These are phyloP conservation scores for Lanmaoa pseudosensibilis DNA, from an alignment of 768 basidiomycete genomes.

Conservation along the genomic window DNA sequence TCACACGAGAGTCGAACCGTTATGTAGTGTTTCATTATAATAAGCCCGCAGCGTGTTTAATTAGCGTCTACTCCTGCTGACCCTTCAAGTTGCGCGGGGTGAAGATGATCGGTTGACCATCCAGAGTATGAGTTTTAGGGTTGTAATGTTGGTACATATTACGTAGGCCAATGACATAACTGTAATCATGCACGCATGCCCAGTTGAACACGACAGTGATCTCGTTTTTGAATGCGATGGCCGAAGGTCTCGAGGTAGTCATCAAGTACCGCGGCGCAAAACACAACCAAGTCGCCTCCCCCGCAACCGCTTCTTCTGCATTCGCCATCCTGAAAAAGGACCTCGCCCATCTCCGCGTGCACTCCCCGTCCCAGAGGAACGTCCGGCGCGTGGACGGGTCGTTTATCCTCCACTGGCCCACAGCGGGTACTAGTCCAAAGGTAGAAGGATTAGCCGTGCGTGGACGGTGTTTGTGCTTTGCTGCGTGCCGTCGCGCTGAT, in stretches of 20 bases:
- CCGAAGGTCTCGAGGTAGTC: slow-evolving; percentile 26
- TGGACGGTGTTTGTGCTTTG: neutral
- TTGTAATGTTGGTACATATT: no score
- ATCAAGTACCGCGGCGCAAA: slow-evolving; percentile 27
- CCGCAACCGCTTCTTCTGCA: slow-evolving; percentile 12
- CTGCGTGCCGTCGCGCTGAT: neutral
- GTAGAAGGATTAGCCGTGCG: slow-evolving; percentile 6
- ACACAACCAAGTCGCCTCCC: slow-evolving; percentile 10
- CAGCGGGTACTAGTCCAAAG: slow-evolving; percentile 4
- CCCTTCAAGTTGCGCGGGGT: no score
- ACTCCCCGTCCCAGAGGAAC: slow-evolving; percentile 30
- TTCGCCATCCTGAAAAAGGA: slow-evolving; percentile 29
- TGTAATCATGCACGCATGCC: neutral
- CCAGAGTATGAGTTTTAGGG: no score
- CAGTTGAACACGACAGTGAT: slow-evolving; percentile 1
- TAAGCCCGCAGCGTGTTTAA: no score
- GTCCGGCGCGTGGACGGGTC: slow-evolving; percentile 19
- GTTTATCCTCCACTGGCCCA: slow-evolving; percentile 31
- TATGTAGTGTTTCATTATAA: no score
- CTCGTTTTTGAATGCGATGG: slow-evolving; percentile 12
- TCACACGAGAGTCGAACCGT: no score
- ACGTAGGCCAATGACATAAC: neutral
- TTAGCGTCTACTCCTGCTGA: no score
- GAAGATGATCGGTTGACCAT: no score
- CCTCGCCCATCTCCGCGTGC: slow-evolving; percentile 31